A percentile compares a stretch with the other conserved stretches of the same genome.
These are phyloP conservation scores for Erodium texanum DNA, from an alignment of 441 rosid species.

Conservation along the genomic window DNA sequence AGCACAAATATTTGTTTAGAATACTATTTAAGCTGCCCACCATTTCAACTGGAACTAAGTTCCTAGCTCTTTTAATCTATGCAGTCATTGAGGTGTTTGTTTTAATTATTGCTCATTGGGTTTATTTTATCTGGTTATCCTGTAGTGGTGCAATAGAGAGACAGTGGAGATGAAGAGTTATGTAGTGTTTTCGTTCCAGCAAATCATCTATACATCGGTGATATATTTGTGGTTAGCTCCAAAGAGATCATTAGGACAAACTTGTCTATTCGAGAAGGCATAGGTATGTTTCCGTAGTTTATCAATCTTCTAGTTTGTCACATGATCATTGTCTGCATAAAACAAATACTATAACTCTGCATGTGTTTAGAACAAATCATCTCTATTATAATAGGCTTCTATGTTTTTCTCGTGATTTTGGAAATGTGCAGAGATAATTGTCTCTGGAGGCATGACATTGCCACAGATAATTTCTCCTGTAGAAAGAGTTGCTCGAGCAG, in stretches of 20 bases:
- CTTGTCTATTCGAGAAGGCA: background rate
- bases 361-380: too few relatives aligned
- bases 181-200: background rate
- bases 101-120: background rate
- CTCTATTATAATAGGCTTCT: too few relatives aligned
- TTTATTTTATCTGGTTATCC: too few relatives aligned
- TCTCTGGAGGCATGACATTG: slow-evolving; percentile 68
- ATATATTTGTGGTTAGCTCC: background rate
- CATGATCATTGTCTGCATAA: too few relatives aligned
- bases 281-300: background rate
- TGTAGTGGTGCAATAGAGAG: background rate
- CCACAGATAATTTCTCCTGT: slow-evolving; percentile 48
- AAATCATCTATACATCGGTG: background rate
- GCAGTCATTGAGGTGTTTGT: background rate
- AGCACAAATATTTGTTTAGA: too few relatives aligned
- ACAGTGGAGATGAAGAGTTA: slow-evolving; percentile 1
- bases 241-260: background rate
- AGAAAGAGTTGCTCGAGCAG: slow-evolving; percentile 30
- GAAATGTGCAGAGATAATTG: slow-evolving; percentile 49
- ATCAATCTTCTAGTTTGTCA: too few relatives aligned
- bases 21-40: too few relatives aligned
- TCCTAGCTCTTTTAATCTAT: too few relatives aligned
- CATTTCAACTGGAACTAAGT: too few relatives aligned
- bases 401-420: background rate
- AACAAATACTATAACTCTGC: too few relatives aligned